A percentile compares a stretch with the other conserved stretches of the same genome.
Evolutionary conservation across 1,139 yeast genomes (phyloP).

Genomic region (Pichia sp.): DNA sequence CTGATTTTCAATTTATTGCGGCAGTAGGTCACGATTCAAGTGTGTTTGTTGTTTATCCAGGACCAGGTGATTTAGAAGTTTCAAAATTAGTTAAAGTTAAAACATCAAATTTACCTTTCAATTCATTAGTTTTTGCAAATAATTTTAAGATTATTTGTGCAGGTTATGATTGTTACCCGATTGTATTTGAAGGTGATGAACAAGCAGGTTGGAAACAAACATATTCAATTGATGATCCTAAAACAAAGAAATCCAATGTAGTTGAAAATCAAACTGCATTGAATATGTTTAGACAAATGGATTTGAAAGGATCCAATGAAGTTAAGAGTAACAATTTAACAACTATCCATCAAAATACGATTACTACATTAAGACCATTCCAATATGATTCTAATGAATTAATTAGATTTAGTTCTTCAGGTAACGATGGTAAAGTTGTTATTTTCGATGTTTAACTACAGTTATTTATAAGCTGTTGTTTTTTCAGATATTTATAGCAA

Average conservation of each 20-base stretch:
- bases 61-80: conserved; percentile 35
- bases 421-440: conserved; percentile 88
- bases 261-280: conserved; percentile 72
- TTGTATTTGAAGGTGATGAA: conserved; percentile 69
- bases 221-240: conserved; percentile 58
- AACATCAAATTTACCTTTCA: conserved; percentile 80
- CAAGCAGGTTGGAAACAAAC: conserved; percentile 57
- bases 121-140: conserved; percentile 60
- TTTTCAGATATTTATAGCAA: not conserved
- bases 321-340: conserved; percentile 45
- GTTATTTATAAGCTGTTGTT: not conserved
- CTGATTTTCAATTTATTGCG: conserved; percentile 70
- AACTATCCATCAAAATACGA: conserved; percentile 90
- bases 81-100: conserved; percentile 39
- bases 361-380: conserved; percentile 56
- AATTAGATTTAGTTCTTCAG: conserved; percentile 55
- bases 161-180: conserved; percentile 90
- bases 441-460: conserved; percentile 39
- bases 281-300: conserved; percentile 93
- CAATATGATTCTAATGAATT: conserved; percentile 36
- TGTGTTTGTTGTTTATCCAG: conserved; percentile 68
- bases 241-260: conserved; percentile 44
- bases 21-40: conserved; percentile 58
- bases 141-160: conserved; percentile 72
- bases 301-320: conserved; percentile 77